A percentile compares a stretch with the other conserved stretches of the same genome.
Evolutionary conservation across 2,329 filamentous ascomycete species (phyloP).

Genomic region (Ilyonectria sp.): DNA sequence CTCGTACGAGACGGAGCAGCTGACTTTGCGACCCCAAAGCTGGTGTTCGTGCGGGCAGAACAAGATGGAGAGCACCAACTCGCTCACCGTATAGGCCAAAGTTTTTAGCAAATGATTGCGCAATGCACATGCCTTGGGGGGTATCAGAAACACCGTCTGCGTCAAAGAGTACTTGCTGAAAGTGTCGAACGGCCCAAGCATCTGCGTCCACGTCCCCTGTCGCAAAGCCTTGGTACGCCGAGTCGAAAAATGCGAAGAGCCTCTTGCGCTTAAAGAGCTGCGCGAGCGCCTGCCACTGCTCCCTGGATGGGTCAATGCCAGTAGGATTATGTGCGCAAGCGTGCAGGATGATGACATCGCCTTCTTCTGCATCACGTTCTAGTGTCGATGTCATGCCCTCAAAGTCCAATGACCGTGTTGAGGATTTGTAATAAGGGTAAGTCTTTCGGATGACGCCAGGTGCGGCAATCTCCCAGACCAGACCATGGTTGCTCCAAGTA

Average conservation of each 20-base stretch:
- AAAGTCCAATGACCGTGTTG: constrained; percentile 48
- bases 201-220: constrained; percentile 53
- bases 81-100: constrained; percentile 57
- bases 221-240: constrained; percentile 57
- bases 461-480: constrained; percentile 49
- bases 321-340: constrained; percentile 58
- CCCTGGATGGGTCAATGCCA: constrained; percentile 52
- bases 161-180: constrained; percentile 16
- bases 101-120: constrained; percentile 57
- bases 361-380: constrained; percentile 39
- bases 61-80: constrained; percentile 46
- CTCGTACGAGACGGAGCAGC: constrained; percentile 5
- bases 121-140: constrained; percentile 45
- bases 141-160: neutral
- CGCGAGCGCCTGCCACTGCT: constrained; percentile 53
- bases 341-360: constrained; percentile 55
- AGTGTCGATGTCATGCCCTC: constrained; percentile 48
- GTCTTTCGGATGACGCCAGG: constrained; percentile 35
- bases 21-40: neutral
- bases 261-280: constrained; percentile 48
- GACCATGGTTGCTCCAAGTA: constrained; percentile 65
- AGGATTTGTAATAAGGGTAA: constrained; percentile 53
- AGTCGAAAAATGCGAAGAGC: constrained; percentile 55
- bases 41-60: constrained; percentile 1
- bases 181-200: constrained; percentile 53